Evolutionary conservation across 164 flowering plant genomes (phyloP), one percentile per base, ranked within the genome.

Genomic region (Amborella trichopoda): DNA sequence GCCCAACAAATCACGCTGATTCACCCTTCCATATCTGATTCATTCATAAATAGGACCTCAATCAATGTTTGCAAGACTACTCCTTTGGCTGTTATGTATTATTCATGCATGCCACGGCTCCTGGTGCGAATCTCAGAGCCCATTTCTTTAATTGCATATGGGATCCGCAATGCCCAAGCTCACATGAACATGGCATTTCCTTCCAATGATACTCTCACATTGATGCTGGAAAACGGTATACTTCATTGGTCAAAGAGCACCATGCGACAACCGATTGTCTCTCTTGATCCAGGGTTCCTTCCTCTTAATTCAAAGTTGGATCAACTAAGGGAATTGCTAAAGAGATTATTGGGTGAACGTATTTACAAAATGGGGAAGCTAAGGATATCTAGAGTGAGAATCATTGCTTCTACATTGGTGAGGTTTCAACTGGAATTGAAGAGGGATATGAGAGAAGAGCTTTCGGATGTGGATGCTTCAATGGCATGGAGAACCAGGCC

Each of bases 401-500:
- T 76, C 24, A 68, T 50, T 24, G 77, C 71, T 3, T 71, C 67
- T 18, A 48, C 62, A 0, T 10, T 71, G 1, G 56, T 77, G 20
- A 74, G 69, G 5, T 77, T 85, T 61, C 73, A 55, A 43, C 42
- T 81, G 59, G 83, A 77, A 48, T 13, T 85, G 21, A 81, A 74
- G 64, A 79, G 71, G 49, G 48, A 55, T 50, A 28, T 75, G 25
- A 48, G 62, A 26, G 23, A 46, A n/a, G 62, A 66, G 28, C 74
- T 62, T 24, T 44, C 53, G 8, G 26, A 38, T 19, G 40, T 50
- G 52, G 49, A 51, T 5, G 60, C 54, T 20, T 28, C 67, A 56
- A 75, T 69, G 12, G 74, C 75, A 44, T 81, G 88, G 88, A 77
- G 83, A 68, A 81, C 85, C n/a, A 75, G 55, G 68, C 85, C 83